Base-by-base conservation (phyloP, 345 rosid genomes). In the Boechera retrofracta region DNA sequence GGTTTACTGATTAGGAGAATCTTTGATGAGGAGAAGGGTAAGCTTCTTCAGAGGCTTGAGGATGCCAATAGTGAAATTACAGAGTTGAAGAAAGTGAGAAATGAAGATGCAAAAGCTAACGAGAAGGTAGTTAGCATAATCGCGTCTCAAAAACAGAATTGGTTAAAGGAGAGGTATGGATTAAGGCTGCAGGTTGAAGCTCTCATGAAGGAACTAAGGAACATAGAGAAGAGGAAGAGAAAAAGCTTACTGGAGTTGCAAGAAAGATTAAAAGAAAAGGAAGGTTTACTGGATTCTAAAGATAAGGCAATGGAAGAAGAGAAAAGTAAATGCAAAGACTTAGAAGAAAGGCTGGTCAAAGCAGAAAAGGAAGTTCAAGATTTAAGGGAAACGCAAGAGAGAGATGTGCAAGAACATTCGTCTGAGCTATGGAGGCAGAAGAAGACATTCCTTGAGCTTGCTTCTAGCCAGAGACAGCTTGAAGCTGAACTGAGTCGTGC, bases 371-470 rank as follows among this genome's bases (percentile, higher is more conserved):
- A 80, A 58, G 82, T 75, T 15, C 85, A 85, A 62, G 95, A 90
- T 18, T 57, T 88, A 73, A 89, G 84, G 81, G 92, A 89, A 76
- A 69, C 77, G 1, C 81, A 82, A 5, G 87, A 81, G 83, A 84
- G 75, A 26, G 85, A 80, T 71, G 89, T 87, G 65, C 86, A 87
- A 62, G 97, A 86, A 77, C 89, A 94, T 79, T 85, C 90, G 0
- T 73, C 82, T 39, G 96, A 89, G 84, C 72, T 92, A 33, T 83
- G 91, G 94, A 92, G 85, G 85, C 98, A 87, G 73, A 95, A 91
- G 66, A 91, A 94, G 48, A 90, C 98, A 62, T 92, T 95, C 54
- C 87, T 95, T 32, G 99, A 95, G 89, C 84, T 95, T 24, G 97
- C 89, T 53, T 95, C 99, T 2, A 91, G 85, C 77, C 99, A 95